phyloP scores from a whole-genome alignment of 2,329 filamentous ascomycete species.

The Aspergillus pseudonomiae region DNA sequence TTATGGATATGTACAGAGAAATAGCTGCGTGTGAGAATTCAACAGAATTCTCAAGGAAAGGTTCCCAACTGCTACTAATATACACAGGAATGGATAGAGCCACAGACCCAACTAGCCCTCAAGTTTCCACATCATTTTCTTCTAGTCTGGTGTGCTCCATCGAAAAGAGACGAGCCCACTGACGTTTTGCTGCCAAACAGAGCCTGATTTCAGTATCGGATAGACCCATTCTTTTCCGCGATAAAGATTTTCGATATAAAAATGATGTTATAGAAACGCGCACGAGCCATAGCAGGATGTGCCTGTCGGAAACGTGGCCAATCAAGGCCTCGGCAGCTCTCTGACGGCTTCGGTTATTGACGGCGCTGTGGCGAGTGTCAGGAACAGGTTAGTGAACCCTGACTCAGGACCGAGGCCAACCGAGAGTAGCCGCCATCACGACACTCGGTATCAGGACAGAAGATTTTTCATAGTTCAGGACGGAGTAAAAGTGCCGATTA shows the following conservation, averaged over 20 bases:
- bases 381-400: not conserved
- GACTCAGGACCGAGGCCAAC: not conserved
- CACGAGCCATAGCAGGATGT: conserved; percentile 5
- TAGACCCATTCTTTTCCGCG: conserved; percentile 23
- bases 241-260: conserved; percentile 9
- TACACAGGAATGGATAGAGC: not conserved
- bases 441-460: not conserved
- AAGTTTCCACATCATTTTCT: conserved; percentile 7
- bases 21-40: not conserved
- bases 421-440: conserved; percentile 5
- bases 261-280: not conserved
- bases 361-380: conserved; percentile 6
- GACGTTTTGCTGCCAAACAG: conserved; percentile 7
- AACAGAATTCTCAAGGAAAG: not conserved
- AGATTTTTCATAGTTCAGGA: conserved; percentile 1
- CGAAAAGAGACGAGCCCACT: not conserved
- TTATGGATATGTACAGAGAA: no score
- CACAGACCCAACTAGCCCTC: not conserved
- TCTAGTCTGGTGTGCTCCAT: not conserved
- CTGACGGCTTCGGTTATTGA: not conserved
- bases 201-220: conserved; percentile 3
- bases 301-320: not conserved
- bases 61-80: conserved; percentile 1
- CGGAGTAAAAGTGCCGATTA: not conserved
- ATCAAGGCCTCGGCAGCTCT: not conserved